Evolutionary conservation across 768 basidiomycete genomes (phyloP), one percentile per base, ranked within the genome.

Genomic region (Hebeloma cylindrosporum): DNA sequence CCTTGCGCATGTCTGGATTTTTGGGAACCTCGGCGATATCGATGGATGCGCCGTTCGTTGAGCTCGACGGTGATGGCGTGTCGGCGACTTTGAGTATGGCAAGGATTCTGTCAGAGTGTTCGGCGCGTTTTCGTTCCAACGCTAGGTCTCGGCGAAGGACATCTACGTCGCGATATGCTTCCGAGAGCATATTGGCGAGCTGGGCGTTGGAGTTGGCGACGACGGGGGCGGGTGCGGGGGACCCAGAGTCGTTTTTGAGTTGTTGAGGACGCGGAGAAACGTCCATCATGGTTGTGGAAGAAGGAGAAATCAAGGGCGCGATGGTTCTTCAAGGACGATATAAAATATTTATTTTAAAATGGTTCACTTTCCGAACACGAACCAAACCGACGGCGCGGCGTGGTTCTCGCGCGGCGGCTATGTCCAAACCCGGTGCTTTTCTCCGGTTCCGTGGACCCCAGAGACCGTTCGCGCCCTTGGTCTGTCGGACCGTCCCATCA

Each of bases 131-230:
- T 23, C 62, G 60, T 0, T 64, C 47, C 0, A 51, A 13, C 1
- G 56, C 46, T 50, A 85, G 75, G 45, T 85, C 79, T 26, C 66
- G 68, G 14, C 71, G 68, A 35, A 85, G 72, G 16, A 40, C 9
- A 8, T 85, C 83, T 26, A 64, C 59, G 33, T 85, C 81, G 52
- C 66, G 67, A 54, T 78, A 78, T 34, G 77, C 70, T 27, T 73
- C 66, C 4, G 75, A 58, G 57, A 86, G 79, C 36, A 85, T 72
- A 5, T 67, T 53, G 10, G 83, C 82, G 56, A 85, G 79, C 46
- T 77, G 73, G 1, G 79, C 65, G 52, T 79, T 70, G 13, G 73
- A 71, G 11, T 26, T 26, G n/a, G 42, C 21, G 38, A 23, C 21
- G 33, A 29, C 8, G 43, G 32, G 14, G 27, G 20, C 22, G 42